Evolutionary conservation across 495 filamentous ascomycete genomes (phyloP).

Genomic region (Lepraria neglecta): DNA sequence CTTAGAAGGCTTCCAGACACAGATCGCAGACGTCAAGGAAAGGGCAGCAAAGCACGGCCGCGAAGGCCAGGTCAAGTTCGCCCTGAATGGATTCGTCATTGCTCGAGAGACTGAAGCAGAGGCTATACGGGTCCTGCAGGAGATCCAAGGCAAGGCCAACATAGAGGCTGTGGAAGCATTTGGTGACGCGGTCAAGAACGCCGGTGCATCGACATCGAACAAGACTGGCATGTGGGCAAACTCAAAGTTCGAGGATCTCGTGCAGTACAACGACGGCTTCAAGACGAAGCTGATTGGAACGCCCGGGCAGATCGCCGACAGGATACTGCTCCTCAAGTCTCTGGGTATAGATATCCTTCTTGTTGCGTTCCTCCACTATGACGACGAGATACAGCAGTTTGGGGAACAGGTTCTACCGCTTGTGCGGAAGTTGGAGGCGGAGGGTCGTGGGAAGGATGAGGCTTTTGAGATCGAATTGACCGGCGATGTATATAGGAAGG

Average conservation of each 20-base stretch:
- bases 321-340: constrained; percentile 43
- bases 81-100: constrained; percentile 44
- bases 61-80: constrained; percentile 38
- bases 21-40: constrained; percentile 41
- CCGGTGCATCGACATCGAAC: constrained; percentile 32
- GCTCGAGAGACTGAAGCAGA: constrained; percentile 45
- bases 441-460: constrained; percentile 42
- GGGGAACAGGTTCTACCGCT: constrained; percentile 40
- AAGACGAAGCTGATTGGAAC: constrained; percentile 47
- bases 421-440: constrained; percentile 39
- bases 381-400: constrained; percentile 44
- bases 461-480: constrained; percentile 38
- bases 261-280: constrained; percentile 49
- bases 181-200: constrained; percentile 39
- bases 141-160: constrained; percentile 47
- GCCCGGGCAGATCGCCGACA: constrained; percentile 43
- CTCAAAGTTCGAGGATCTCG: constrained; percentile 42
- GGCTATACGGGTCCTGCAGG: constrained; percentile 38
- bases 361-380: constrained; percentile 43
- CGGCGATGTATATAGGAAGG: constrained; percentile 38
- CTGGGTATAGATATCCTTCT: constrained; percentile 40
- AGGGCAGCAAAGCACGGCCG: constrained; percentile 36
- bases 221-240: constrained; percentile 43
- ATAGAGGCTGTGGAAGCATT: constrained; percentile 43
- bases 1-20: constrained; percentile 42